Percentiles rank a stretch among this genome's conserved stretches.
These are phyloP conservation scores for Pichia heedii DNA, from an alignment of 805 yeast genomes.

Conservation along the genomic window DNA sequence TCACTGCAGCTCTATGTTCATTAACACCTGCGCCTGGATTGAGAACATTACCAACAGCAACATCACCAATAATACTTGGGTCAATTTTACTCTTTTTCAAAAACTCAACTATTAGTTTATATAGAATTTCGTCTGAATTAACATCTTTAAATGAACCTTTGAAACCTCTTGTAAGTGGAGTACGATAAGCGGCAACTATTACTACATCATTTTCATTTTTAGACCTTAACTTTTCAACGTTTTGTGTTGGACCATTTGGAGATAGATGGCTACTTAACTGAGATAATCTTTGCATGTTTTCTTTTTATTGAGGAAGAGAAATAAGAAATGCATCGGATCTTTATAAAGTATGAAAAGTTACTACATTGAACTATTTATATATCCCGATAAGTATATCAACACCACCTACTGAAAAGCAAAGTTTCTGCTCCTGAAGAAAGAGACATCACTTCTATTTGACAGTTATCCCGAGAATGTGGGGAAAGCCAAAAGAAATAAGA, in stretches of 20 bases:
- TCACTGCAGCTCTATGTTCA: constrained; percentile 85
- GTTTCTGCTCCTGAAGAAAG: too few relatives aligned
- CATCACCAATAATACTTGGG: constrained; percentile 59
- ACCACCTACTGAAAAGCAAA: too few relatives aligned
- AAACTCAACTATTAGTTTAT: constrained; percentile 54
- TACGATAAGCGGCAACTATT: constrained; percentile 81
- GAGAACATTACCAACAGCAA: constrained; percentile 84
- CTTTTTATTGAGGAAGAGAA: too few relatives aligned
- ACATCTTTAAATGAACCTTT: constrained; percentile 80
- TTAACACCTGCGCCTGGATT: constrained; percentile 92
- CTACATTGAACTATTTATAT: too few relatives aligned
- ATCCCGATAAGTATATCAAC: too few relatives aligned
- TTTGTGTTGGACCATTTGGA: constrained; percentile 7
- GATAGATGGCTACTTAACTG: constrained; percentile 9
- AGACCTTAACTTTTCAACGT: too few relatives aligned
- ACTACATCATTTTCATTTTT: constrained; percentile 59
- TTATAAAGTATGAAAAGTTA: too few relatives aligned
- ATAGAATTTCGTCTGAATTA: constrained; percentile 68
- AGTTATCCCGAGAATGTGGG: too few relatives aligned
- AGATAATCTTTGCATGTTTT: constrained; percentile 6
- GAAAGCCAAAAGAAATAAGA: too few relatives aligned
- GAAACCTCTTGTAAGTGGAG: constrained; percentile 83
- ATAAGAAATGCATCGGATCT: too few relatives aligned
- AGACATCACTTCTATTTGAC: too few relatives aligned
- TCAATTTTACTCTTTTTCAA: constrained; percentile 46